Conservation (phyloP, 139 green algal genomes). For the Volvox reticuliferus region DNA sequence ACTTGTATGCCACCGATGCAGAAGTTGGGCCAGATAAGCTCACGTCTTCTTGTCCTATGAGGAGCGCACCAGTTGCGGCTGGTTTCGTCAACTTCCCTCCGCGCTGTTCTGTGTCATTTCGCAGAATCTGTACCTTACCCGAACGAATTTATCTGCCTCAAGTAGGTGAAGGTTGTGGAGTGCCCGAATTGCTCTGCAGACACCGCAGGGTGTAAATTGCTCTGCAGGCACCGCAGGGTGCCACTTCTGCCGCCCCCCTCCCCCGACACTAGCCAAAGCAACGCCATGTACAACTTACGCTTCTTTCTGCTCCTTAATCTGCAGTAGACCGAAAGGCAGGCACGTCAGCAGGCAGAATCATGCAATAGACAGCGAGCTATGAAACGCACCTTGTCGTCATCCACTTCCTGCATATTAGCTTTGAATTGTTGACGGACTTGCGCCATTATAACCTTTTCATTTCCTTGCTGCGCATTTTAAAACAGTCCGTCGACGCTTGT, state of each 20-base stretch:
- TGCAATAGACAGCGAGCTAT: not conserved
- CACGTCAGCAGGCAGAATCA: not conserved
- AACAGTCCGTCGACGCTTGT: not conserved
- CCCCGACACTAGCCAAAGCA: too few species aligned
- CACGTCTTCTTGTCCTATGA: conserved; percentile 56
- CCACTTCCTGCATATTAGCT: conserved; percentile 66
- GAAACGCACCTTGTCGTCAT: conserved; percentile 63
- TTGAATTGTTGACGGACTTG: conserved; percentile 67
- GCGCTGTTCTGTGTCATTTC: too few species aligned
- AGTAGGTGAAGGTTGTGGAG: conserved; percentile 70
- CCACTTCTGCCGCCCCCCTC: too few species aligned
- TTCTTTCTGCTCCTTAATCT: conserved; percentile 71
- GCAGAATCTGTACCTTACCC: conserved; percentile 36
- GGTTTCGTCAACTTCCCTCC: too few species aligned
- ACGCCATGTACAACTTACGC: conserved; percentile 54
- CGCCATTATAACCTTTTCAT: conserved; percentile 51
- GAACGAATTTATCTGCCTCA: conserved; percentile 65
- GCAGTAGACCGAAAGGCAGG: not conserved
- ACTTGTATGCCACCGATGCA: too few species aligned
- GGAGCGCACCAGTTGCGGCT: not conserved
- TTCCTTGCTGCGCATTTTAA: conserved; percentile 61
- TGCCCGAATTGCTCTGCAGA: conserved; percentile 62
- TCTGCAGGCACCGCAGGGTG: too few species aligned
- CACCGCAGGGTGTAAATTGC: not conserved
- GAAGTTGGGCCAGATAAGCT: too few species aligned